A percentile compares a stretch with the other conserved stretches of the same genome.
phyloP scores from a whole-genome alignment of 2,329 filamentous ascomycete genomes.

The Fusarium sp. region DNA sequence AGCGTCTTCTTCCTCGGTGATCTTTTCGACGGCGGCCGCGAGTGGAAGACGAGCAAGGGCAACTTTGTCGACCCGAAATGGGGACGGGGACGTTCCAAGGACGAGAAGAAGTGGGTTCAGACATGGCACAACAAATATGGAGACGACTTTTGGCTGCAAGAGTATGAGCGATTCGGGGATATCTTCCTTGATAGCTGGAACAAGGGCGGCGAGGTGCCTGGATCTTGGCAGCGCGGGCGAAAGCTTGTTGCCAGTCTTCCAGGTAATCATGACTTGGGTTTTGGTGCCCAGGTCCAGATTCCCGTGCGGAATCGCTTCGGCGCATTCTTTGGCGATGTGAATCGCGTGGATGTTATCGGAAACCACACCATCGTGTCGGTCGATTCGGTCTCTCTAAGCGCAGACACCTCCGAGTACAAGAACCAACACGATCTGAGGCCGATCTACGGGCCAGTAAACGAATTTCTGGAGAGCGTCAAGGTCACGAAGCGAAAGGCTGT shows the following conservation, averaged over 20 bases:
- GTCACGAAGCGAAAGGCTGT: constrained; percentile 75
- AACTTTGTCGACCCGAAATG: constrained; percentile 70
- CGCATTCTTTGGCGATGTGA: constrained; percentile 90
- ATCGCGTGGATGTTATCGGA: constrained; percentile 88
- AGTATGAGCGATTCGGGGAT: constrained; percentile 86
- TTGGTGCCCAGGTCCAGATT: constrained; percentile 85
- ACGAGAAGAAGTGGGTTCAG: constrained; percentile 69
- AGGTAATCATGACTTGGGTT: constrained; percentile 95
- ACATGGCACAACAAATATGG: constrained; percentile 81
- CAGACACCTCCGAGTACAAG: constrained; percentile 67
- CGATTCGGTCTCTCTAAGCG: constrained; percentile 89
- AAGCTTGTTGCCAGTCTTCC: constrained; percentile 88
- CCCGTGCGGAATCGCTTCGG: constrained; percentile 86
- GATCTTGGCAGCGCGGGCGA: constrained; percentile 72
- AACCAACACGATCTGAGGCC: constrained; percentile 64
- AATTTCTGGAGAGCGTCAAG: constrained; percentile 79
- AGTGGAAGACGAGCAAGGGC: constrained; percentile 84
- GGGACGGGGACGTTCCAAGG: constrained; percentile 63
- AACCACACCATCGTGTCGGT: constrained; percentile 97
- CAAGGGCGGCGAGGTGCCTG: constrained; percentile 65
- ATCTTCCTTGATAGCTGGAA: constrained; percentile 84
- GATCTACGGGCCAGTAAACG: constrained; percentile 81
- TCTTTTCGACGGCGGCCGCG: constrained; percentile 93
- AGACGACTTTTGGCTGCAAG: constrained; percentile 84
- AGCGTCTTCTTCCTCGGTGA: constrained; percentile 93